phyloP scores from a whole-genome alignment of 2,329 filamentous ascomycete species.

The Boeremia exigua region DNA sequence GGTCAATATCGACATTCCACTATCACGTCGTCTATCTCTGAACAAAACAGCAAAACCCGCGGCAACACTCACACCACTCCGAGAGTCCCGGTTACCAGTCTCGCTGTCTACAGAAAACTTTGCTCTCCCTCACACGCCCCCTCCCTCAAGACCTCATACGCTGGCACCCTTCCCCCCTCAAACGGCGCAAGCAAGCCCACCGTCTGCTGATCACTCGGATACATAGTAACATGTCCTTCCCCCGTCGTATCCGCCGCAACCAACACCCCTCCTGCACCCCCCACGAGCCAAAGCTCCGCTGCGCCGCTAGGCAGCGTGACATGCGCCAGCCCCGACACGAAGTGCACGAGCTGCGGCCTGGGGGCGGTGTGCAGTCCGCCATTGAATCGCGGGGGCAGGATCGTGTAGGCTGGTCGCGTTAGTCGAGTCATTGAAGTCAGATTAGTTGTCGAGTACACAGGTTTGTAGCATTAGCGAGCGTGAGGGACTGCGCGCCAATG shows the following conservation, averaged over 20 bases:
- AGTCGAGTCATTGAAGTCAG: too few species aligned
- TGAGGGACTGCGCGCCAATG: slow-evolving; percentile 26
- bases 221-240: slow-evolving; percentile 39
- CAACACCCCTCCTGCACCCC: slow-evolving; percentile 40
- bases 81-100: not conserved
- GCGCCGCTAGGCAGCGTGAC: slow-evolving; percentile 37
- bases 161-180: slow-evolving; percentile 28
- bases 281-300: slow-evolving; percentile 39
- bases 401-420: slow-evolving; percentile 26
- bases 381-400: slow-evolving; percentile 42
- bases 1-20: too few species aligned
- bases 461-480: slow-evolving; percentile 31
- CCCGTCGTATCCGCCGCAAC: slow-evolving; percentile 42
- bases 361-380: slow-evolving; percentile 45
- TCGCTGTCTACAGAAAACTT: not conserved
- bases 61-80: not conserved
- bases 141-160: slow-evolving; percentile 26
- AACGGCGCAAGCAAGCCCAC: slow-evolving; percentile 39
- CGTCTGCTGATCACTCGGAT: slow-evolving; percentile 42
- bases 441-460: not conserved
- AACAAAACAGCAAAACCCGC: too few species aligned
- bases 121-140: slow-evolving; percentile 14
- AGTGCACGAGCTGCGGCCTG: slow-evolving; percentile 43
- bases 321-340: slow-evolving; percentile 42
- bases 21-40: too few species aligned